Conservation (phyloP, 2,329 filamentous ascomycete species). For the Ophiognomonia clavigignenti-juglandacearum region DNA sequence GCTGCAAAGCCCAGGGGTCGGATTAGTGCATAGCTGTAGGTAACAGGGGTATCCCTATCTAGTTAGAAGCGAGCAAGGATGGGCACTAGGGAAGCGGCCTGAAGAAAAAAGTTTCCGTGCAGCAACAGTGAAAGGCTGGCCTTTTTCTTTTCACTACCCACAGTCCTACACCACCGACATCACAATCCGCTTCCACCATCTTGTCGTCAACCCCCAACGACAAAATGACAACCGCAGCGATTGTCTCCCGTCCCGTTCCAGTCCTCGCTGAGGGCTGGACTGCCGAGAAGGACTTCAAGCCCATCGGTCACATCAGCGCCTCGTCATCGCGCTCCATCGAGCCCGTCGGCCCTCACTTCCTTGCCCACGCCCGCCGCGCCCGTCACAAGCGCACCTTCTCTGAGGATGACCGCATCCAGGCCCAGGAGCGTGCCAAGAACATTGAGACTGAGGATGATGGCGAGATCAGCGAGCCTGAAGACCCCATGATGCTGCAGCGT, state of each 20-base stretch:
- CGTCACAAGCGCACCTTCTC: constrained; percentile 97
- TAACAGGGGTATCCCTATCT: no score
- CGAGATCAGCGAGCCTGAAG: constrained; percentile 91
- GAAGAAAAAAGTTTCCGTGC: constrained; percentile 15
- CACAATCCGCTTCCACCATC: neutral
- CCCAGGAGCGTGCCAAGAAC: constrained; percentile 91
- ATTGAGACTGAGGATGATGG: constrained; percentile 85
- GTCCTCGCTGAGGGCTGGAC: constrained; percentile 75
- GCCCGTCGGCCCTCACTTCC: constrained; percentile 94
- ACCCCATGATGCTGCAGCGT: constrained; percentile 83
- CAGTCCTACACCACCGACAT: neutral
- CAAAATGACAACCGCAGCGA: constrained; percentile 59
- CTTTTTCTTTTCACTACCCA: neutral
- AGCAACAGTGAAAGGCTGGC: no score
- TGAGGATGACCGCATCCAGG: constrained; percentile 96
- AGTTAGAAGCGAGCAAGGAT: neutral
- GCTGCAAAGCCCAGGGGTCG: no score
- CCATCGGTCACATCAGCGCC: constrained; percentile 68
- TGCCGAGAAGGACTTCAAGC: constrained; percentile 88
- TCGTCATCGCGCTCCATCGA: constrained; percentile 85
- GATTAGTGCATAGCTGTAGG: no score
- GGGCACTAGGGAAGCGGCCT: neutral
- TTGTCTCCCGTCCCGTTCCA: constrained; percentile 64
- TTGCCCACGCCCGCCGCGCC: constrained; percentile 92
- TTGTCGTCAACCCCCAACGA: neutral